phyloP scores from a whole-genome alignment of 2,329 filamentous ascomycete species.

The Exophiala bonariae region DNA sequence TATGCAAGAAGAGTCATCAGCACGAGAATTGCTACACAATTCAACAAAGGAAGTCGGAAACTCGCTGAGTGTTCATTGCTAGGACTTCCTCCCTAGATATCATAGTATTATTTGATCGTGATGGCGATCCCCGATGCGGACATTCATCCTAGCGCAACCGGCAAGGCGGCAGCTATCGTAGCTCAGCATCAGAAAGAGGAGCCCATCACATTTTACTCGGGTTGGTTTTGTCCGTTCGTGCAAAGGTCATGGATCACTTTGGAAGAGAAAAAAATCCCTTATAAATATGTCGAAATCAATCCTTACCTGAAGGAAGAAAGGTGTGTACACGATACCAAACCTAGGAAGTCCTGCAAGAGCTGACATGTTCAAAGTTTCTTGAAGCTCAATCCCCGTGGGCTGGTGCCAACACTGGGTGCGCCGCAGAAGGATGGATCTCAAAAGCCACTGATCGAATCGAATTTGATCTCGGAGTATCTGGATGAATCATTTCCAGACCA shows the following conservation, averaged over 20 bases:
- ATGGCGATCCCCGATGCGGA: constrained; percentile 38
- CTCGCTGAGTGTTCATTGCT: too few relatives aligned
- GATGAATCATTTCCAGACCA: constrained; percentile 66
- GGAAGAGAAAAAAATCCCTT: constrained; percentile 69
- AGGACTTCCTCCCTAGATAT: too few relatives aligned
- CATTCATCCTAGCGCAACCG: constrained; percentile 46
- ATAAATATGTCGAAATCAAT: constrained; percentile 77
- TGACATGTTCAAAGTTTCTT: constrained; percentile 60
- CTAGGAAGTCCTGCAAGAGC: too few relatives aligned
- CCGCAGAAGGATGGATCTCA: constrained; percentile 19
- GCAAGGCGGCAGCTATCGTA: constrained; percentile 41
- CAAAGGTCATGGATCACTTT: constrained; percentile 73
- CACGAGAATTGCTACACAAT: too few relatives aligned
- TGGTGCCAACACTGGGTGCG: constrained; percentile 66
- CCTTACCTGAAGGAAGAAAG: constrained; percentile 66
- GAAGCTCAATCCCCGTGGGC: constrained; percentile 70
- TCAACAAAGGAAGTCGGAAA: too few relatives aligned
- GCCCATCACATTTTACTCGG: constrained; percentile 64
- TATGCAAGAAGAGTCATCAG: too few relatives aligned
- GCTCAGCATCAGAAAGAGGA: constrained; percentile 36
- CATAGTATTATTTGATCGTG: too few relatives aligned
- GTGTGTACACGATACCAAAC: too few relatives aligned
- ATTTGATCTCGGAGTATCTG: constrained; percentile 72
- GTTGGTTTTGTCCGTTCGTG: constrained; percentile 71
- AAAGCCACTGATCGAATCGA: constrained; percentile 71